A percentile compares a stretch with the other conserved stretches of the same genome.
Evolutionary conservation across 768 basidiomycete genomes (phyloP).

Genomic region (Gymnopilus junonius): DNA sequence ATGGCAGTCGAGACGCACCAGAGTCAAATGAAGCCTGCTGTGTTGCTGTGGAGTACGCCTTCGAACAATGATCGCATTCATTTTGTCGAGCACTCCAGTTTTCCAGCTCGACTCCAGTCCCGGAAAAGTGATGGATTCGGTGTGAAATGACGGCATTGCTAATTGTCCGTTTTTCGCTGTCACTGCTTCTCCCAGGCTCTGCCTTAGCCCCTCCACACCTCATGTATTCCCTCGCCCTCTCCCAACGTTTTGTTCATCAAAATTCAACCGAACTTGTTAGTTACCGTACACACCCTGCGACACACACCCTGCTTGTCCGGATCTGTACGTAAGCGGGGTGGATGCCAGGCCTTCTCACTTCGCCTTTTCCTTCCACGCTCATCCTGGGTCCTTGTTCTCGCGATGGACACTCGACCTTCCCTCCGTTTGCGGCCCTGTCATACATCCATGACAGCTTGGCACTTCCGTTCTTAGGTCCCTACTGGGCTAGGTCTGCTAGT

Average conservation of each 20-base stretch:
- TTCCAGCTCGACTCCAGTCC: not conserved
- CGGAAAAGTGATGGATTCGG: conserved; percentile 1
- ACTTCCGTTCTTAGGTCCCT: not conserved
- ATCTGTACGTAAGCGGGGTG: conserved; percentile 17
- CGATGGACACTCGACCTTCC: conserved; percentile 6
- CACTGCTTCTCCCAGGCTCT: not conserved
- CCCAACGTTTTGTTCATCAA: conserved; percentile 1
- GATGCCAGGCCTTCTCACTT: conserved; percentile 8
- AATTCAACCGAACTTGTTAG: conserved; percentile 1
- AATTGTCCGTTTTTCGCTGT: conserved; percentile 11
- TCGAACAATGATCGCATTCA: conserved; percentile 44
- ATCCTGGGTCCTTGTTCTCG: conserved; percentile 11
- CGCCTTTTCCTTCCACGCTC: not conserved
- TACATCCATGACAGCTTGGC: conserved; percentile 9
- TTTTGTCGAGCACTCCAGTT: not conserved
- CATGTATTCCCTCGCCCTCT: conserved; percentile 7
- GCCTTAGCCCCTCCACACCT: not conserved
- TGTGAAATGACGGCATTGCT: conserved; percentile 19
- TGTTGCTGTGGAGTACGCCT: conserved; percentile 74
- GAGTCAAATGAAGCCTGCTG: conserved; percentile 70
- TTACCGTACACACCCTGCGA: conserved; percentile 5
- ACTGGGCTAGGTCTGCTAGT: not conserved
- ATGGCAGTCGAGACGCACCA: conserved; percentile 50
- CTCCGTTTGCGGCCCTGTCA: conserved; percentile 4
- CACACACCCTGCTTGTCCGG: conserved; percentile 13